phyloP scores from a whole-genome alignment of 352 stramenopile species.

The Pythium myriotylum region DNA sequence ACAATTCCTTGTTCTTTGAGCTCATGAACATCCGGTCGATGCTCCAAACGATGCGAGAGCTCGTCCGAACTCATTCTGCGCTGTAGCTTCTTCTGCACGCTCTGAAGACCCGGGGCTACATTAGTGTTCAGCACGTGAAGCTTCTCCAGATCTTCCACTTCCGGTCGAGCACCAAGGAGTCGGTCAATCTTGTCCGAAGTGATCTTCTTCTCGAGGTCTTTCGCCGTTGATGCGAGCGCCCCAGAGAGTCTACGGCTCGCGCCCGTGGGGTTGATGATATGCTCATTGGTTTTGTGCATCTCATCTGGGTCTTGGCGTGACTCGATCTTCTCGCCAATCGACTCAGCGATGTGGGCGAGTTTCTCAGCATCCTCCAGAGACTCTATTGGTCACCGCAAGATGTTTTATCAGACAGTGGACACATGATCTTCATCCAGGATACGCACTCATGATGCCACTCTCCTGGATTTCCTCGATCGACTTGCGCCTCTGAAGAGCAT shows the following conservation, averaged over 20 bases:
- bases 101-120: conserved; percentile 60
- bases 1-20: conserved; percentile 75
- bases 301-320: conserved; percentile 46
- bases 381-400: conserved; percentile 20
- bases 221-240: conserved; percentile 44
- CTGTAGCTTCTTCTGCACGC: conserved; percentile 78
- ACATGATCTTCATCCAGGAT: background rate
- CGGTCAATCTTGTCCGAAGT: conserved; percentile 75
- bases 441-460: conserved; percentile 47
- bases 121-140: conserved; percentile 60
- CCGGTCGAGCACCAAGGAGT: conserved; percentile 55
- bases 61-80: conserved; percentile 76
- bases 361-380: conserved; percentile 46
- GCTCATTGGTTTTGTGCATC: conserved; percentile 51
- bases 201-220: conserved; percentile 54
- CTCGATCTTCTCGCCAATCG: conserved; percentile 52
- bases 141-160: conserved; percentile 38
- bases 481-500: conserved; percentile 44
- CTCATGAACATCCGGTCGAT: conserved; percentile 72
- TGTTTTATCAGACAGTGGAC: background rate
- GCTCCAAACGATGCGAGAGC: conserved; percentile 65
- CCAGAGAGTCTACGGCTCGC: conserved; percentile 41
- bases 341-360: conserved; percentile 37
- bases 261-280: conserved; percentile 54
- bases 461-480: conserved; percentile 52